Conservation (phyloP, 2,329 filamentous ascomycete genomes). For the Phaeosphaeriaceae sp. region DNA sequence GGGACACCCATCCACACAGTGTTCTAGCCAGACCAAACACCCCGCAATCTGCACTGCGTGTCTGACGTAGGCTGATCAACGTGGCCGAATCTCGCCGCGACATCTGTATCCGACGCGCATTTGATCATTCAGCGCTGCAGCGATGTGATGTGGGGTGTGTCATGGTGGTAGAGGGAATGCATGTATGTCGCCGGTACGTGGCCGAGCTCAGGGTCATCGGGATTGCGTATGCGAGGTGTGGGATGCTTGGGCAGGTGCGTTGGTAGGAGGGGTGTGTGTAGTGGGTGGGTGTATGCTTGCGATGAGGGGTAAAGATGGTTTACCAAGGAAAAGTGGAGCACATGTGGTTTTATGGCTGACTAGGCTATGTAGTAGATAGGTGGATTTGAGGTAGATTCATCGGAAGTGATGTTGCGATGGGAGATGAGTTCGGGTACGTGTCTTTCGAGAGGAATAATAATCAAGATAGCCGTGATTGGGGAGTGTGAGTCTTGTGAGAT, state of each 20-base stretch:
- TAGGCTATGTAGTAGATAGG: too few species aligned
- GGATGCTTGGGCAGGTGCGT: not conserved
- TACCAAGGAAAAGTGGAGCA: not conserved
- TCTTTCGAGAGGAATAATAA: not conserved
- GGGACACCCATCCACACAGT: not conserved
- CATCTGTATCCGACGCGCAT: constrained; percentile 5
- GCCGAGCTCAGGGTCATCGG: not conserved
- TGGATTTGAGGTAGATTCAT: too few species aligned
- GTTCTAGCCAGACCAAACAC: not conserved
- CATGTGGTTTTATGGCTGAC: too few species aligned
- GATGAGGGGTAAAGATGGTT: not conserved
- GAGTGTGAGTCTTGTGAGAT: not conserved
- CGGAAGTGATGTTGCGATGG: not conserved
- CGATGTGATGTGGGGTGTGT: not conserved
- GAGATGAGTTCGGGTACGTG: too few species aligned
- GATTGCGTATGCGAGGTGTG: not conserved
- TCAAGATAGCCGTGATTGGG: not conserved
- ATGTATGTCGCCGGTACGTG: not conserved
- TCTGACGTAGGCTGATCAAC: constrained; percentile 24
- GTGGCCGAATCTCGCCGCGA: constrained; percentile 32
- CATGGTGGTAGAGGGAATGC: not conserved
- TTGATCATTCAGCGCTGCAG: not conserved
- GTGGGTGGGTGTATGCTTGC: not conserved
- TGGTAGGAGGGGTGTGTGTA: not conserved
- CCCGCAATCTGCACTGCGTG: not conserved